Base-by-base conservation (phyloP, 2,329 filamentous ascomycete genomes). In the Leptographium galeiforme region DNA sequence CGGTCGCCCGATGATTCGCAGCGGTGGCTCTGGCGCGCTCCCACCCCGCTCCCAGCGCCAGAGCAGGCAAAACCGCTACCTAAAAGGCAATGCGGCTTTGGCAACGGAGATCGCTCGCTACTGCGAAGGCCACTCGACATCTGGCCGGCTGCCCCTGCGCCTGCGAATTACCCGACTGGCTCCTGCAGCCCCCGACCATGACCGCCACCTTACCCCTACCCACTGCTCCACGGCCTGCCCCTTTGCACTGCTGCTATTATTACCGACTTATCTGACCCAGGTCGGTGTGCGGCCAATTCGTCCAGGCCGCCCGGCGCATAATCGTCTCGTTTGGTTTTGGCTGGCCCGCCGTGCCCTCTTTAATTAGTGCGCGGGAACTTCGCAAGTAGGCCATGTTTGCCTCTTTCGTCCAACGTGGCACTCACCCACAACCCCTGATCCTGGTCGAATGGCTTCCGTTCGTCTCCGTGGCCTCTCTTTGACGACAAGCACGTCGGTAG, bases 91-190 rank as follows among this genome's bases (percentile, higher is more conserved):
- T 38, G 33, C 46, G n/a, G 46, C 46, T 38, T 36, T n/a, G 46
- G 10, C 40, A 41, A 41, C 40, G 40, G 40, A 41, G 40, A 41
- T 19, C 41, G 41, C 18, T 44, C 10, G 8, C 41, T 44, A 25
- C 18, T 18, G 19, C 19, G 41, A 40, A 14, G 38, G 14, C 13
- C 38, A 25, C 25, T 25, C 25, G 25, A 25, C 25, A 40, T 40
- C 38, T 40, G 10, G 38, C 38, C 25, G 25, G 25, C 38, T n/a
- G 6, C 38, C 46, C 46, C 46, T 48, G 46, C 46, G 12, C 46
- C 34, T 50, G 36, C 48, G 48, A 50, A 50, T 39, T 50, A 36
- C 13, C 48, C 48, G 48, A 50, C 48, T 50, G 48, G 48, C 48
- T 47, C 33, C 46, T 48, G 36, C 36, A 49, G 18, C 8, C 45